phyloP scores from a whole-genome alignment of 164 flowering plant genomes.

The Warburgia ugandensis region DNA sequence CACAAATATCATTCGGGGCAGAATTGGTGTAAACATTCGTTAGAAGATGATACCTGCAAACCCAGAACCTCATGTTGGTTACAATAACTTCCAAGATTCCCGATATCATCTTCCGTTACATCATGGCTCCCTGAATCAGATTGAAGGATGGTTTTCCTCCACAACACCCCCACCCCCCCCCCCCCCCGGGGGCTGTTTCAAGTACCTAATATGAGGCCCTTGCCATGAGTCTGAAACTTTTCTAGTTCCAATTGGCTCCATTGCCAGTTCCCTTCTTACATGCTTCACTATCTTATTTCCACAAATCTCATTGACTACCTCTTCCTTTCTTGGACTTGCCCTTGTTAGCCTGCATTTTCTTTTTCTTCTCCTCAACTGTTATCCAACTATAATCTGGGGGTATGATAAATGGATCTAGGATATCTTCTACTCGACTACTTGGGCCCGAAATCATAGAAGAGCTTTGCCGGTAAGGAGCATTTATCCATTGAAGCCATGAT shows the following conservation, averaged over 20 bases:
- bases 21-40: conserved; percentile 9
- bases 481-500: conserved; percentile 95
- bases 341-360: conserved; percentile 74
- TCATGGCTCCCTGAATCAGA: not conserved
- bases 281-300: too few species aligned
- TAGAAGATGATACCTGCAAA: conserved; percentile 8
- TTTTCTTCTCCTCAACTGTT: conserved; percentile 76
- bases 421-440: conserved; percentile 53
- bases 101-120: conserved; percentile 1
- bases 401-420: conserved; percentile 72
- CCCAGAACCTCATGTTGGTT: conserved; percentile 5
- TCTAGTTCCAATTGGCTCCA: too few species aligned
- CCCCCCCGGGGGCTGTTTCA: too few species aligned
- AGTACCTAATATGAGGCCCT: too few species aligned
- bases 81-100: conserved; percentile 13
- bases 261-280: too few species aligned
- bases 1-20: not conserved
- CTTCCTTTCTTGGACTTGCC: conserved; percentile 59
- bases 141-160: too few species aligned
- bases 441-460: conserved; percentile 34
- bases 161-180: not conserved
- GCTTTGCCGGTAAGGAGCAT: conserved; percentile 53
- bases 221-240: too few species aligned
- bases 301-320: conserved; percentile 21
- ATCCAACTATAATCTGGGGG: conserved; percentile 81